Base-by-base conservation (phyloP, 2,329 filamentous ascomycete genomes). In the Colletotrichum shisoi region DNA sequence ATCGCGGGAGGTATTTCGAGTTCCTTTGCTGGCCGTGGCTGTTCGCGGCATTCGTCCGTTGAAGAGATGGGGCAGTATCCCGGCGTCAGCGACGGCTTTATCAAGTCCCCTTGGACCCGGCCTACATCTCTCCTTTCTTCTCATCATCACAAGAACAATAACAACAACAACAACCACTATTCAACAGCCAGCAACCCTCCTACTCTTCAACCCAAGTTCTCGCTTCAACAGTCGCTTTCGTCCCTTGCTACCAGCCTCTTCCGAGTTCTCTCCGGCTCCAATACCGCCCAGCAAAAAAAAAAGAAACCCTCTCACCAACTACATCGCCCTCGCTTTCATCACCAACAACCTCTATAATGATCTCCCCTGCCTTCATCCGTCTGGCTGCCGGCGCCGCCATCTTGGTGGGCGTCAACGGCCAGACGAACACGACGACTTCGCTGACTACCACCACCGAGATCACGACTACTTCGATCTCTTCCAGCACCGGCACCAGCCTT, bases 321-420 rank as follows among this genome's bases (percentile, higher is more conserved):
- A 21, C 19, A 34, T 34, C 37, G 13, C 56, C 34, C 57, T 49
- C 27, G 21, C 52, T 42, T 19, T 37, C 24, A n/a, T 51, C 11
- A 3, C 12, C 42, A 27, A 9, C 51, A 13, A n/a, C n/a, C 15
- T 21, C 3, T 21, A 52, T 13, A 11, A 69, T 69, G 66, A 40
- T 52, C 19, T 59, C 62, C 9, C 17, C 57, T 5, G 27, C 17
- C 45, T 31, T 69, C 11, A 17, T 63, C 19, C 44, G 53, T 40
- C 39, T 69, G 19, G 57, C 46, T 24, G 62, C 57, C 3, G 31
- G 66, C 53, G 62, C 66, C 9, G 62, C 57, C 34, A 21, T 66
- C 40, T 12, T 69, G 15, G 66, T 24, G 21, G 46, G 66, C 24
- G 62, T 62, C 46, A 60, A 66, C 21, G 66, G 57, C 62, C 66